phyloP scores from a whole-genome alignment of 495 filamentous ascomycete genomes.

The Hypoxylon fragiforme region DNA sequence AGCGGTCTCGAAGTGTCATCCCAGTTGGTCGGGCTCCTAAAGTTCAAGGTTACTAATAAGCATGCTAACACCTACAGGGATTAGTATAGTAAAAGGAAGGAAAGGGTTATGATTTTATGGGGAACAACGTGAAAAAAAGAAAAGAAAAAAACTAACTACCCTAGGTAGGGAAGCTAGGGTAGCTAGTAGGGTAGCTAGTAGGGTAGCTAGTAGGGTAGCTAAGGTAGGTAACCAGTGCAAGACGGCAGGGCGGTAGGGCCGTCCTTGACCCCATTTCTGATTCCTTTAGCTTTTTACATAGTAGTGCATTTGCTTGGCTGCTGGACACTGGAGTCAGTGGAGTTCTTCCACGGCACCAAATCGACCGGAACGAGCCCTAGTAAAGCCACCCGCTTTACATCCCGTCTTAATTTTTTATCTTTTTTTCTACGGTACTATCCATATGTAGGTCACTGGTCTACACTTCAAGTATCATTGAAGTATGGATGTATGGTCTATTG shows the following conservation, averaged over 20 bases:
- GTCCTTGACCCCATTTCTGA: conserved; percentile 18
- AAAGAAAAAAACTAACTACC: too few species aligned
- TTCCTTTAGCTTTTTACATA: conserved; percentile 9
- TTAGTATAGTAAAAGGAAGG: too few species aligned
- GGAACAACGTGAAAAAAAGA: conserved; percentile 9
- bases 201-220: too few species aligned
- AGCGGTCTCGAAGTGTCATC: conserved; percentile 34
- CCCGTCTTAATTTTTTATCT: conserved; percentile 24
- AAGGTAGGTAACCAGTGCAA: too few species aligned
- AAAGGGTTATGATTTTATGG: too few species aligned
- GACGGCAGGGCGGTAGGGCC: conserved; percentile 20
- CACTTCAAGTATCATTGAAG: too few species aligned
- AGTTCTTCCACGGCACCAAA: conserved; percentile 11
- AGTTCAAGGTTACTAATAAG: too few species aligned
- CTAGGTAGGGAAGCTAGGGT: too few species aligned
- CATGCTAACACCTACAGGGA: too few species aligned
- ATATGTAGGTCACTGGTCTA: too few species aligned
- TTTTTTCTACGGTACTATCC: neutral
- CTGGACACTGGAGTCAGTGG: conserved; percentile 20
- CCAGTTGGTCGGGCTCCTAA: conserved; percentile 34
- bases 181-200: too few species aligned
- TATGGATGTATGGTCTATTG: too few species aligned
- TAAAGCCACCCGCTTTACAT: conserved; percentile 25
- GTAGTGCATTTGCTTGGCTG: neutral
- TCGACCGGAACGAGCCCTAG: conserved; percentile 24